Percentiles rank a stretch among this genome's conserved stretches.
These are phyloP conservation scores for Candida sp. DNA, from an alignment of 1,139 yeast species.

Conservation along the genomic window DNA sequence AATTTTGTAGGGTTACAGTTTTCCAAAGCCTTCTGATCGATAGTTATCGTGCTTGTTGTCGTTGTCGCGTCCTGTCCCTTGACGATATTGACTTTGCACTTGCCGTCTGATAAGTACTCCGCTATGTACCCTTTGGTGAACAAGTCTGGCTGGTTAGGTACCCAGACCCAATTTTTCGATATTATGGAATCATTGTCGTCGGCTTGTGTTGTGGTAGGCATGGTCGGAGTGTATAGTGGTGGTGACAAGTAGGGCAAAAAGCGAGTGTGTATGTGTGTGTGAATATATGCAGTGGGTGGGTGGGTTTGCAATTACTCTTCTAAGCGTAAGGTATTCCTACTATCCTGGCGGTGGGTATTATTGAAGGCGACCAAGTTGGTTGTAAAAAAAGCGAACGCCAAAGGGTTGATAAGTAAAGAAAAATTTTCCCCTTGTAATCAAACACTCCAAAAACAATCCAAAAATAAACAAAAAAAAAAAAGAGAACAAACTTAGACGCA, in stretches of 20 bases:
- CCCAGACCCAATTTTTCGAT: constrained; percentile 20
- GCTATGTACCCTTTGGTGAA: constrained; percentile 74
- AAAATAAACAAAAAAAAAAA: not conserved
- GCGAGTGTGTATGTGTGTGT: no score
- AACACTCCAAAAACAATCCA: not conserved
- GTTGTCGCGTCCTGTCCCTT: constrained; percentile 39
- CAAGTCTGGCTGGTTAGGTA: constrained; percentile 63
- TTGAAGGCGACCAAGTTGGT: not conserved
- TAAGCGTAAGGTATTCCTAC: no score
- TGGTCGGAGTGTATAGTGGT: not conserved
- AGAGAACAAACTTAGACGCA: not conserved
- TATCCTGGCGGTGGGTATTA: no score
- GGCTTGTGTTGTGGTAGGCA: not conserved
- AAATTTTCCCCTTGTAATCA: not conserved
- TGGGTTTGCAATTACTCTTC: no score
- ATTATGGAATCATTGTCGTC: constrained; percentile 10
- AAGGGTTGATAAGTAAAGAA: not conserved
- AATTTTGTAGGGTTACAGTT: constrained; percentile 91
- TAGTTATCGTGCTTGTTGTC: constrained; percentile 23
- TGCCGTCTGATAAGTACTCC: constrained; percentile 54
- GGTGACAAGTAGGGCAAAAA: not conserved
- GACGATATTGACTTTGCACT: constrained; percentile 55
- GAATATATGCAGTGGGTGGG: no score
- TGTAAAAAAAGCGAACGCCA: not conserved
- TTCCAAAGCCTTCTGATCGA: constrained; percentile 54